These are phyloP conservation scores for Mortierella sp. DNA, from an alignment of 371 early-diverging fungal species.

Conservation along the genomic window DNA sequence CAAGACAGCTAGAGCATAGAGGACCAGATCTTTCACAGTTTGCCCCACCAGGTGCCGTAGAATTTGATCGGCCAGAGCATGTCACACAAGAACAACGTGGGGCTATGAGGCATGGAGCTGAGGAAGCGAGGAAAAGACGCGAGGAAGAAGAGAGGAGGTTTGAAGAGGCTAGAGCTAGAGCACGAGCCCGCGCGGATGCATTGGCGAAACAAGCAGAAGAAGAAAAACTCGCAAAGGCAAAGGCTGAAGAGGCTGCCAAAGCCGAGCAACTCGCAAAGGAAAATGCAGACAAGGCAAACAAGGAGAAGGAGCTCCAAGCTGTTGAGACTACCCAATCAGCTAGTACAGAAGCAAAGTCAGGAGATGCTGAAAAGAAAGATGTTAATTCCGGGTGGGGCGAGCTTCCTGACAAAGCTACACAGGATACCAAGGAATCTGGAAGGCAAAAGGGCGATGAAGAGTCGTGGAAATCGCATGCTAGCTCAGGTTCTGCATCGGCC, in stretches of 20 bases:
- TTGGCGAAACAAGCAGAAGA: conserved; percentile 31
- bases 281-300: conserved; percentile 17
- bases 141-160: conserved; percentile 33
- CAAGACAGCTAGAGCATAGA: conserved; percentile 6
- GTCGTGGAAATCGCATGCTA: neutral
- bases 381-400: conserved; percentile 27
- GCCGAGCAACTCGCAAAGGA: conserved; percentile 31
- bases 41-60: conserved; percentile 12
- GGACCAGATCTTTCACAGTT: conserved; percentile 10
- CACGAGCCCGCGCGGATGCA: conserved; percentile 33
- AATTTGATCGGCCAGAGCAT: conserved; percentile 30
- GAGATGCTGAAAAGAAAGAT: conserved; percentile 10
- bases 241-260: conserved; percentile 29
- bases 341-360: neutral
- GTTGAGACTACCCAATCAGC: neutral
- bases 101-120: conserved; percentile 42
- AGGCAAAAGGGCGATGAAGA: conserved; percentile 15
- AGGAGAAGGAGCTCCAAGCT: conserved; percentile 9
- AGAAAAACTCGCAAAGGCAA: conserved; percentile 22
- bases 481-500: neutral
- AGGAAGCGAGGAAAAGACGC: conserved; percentile 41
- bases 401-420: conserved; percentile 12
- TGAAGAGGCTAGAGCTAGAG: conserved; percentile 34
- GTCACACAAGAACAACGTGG: conserved; percentile 38
- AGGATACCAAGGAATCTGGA: too few species aligned